A percentile compares a stretch with the other conserved stretches of the same genome.
Conservation (phyloP, 2,329 filamentous ascomycete genomes). For the Amylocarpus encephaloides region DNA sequence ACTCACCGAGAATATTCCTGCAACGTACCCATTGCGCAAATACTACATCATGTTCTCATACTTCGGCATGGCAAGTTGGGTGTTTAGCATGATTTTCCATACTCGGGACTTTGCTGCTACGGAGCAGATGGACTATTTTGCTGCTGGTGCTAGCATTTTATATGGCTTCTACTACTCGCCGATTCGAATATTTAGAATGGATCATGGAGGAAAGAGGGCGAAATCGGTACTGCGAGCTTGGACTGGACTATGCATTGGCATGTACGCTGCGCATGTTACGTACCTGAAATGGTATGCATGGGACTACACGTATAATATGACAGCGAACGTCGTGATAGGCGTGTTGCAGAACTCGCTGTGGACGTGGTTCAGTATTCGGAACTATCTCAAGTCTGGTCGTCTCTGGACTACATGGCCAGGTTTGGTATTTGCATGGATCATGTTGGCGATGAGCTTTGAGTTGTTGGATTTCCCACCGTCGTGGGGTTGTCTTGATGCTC, state of each 20-base stretch:
- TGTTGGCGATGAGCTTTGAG: slow-evolving; percentile 92
- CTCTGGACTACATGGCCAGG: slow-evolving; percentile 86
- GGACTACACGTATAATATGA: slow-evolving; percentile 98
- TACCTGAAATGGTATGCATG: slow-evolving; percentile 83
- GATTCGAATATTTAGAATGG: slow-evolving; percentile 77
- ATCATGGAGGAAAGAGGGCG: slow-evolving; percentile 42
- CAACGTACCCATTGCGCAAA: slow-evolving; percentile 65
- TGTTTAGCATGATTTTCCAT: slow-evolving; percentile 87
- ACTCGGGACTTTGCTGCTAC: slow-evolving; percentile 78
- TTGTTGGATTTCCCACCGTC: slow-evolving; percentile 88
- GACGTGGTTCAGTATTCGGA: slow-evolving; percentile 72
- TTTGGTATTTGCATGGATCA: slow-evolving; percentile 84
- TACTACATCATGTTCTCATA: slow-evolving; percentile 79
- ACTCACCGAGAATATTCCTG: slow-evolving; percentile 64
- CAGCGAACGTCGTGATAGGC: slow-evolving; percentile 80
- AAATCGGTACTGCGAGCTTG: slow-evolving; percentile 57
- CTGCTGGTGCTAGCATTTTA: slow-evolving; percentile 79
- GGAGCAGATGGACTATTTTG: slow-evolving; percentile 96
- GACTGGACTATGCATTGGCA: slow-evolving; percentile 62
- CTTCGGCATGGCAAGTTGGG: slow-evolving; percentile 77
- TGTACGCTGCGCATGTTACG: slow-evolving; percentile 71
- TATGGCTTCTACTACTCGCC: slow-evolving; percentile 86
- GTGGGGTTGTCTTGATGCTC: slow-evolving; percentile 78
- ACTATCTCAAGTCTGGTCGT: slow-evolving; percentile 65
- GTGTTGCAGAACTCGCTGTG: slow-evolving; percentile 76